These are phyloP conservation scores for Friedmanniomyces endolithicus DNA, from an alignment of 495 filamentous ascomycete species.

Conservation along the genomic window DNA sequence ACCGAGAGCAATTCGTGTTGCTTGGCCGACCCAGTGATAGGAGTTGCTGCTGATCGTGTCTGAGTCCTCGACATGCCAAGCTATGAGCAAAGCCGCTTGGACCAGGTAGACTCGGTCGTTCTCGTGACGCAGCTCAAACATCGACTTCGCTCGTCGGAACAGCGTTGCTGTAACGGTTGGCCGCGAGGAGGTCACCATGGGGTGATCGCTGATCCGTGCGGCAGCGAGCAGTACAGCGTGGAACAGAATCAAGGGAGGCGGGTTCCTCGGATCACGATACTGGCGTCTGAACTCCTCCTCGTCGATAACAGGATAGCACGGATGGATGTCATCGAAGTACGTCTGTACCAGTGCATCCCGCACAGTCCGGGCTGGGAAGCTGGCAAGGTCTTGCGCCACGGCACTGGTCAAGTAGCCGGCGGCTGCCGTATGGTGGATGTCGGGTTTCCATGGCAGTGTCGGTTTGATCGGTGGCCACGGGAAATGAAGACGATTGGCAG, in stretches of 20 bases:
- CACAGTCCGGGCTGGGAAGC: neutral
- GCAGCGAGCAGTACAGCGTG: slow-evolving; percentile 1
- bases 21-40: neutral
- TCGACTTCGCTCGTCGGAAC: neutral
- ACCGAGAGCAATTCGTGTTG: neutral
- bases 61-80: slow-evolving; percentile 2
- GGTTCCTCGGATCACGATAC: neutral
- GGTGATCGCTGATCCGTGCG: slow-evolving; percentile 1
- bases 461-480: slow-evolving; percentile 1
- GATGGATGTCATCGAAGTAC: slow-evolving; percentile 1
- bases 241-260: neutral
- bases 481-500: neutral
- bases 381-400: neutral
- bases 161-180: neutral
- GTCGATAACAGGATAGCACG: neutral
- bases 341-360: slow-evolving; percentile 1
- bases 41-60: neutral
- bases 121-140: slow-evolving; percentile 1
- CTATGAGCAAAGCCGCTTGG: slow-evolving; percentile 2
- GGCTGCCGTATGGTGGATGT: neutral
- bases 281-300: slow-evolving; percentile 3
- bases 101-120: neutral
- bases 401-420: neutral
- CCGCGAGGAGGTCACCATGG: neutral
- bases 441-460: neutral